Conservation (phyloP, 345 rosid species). For the Moricandia arvensis region DNA sequence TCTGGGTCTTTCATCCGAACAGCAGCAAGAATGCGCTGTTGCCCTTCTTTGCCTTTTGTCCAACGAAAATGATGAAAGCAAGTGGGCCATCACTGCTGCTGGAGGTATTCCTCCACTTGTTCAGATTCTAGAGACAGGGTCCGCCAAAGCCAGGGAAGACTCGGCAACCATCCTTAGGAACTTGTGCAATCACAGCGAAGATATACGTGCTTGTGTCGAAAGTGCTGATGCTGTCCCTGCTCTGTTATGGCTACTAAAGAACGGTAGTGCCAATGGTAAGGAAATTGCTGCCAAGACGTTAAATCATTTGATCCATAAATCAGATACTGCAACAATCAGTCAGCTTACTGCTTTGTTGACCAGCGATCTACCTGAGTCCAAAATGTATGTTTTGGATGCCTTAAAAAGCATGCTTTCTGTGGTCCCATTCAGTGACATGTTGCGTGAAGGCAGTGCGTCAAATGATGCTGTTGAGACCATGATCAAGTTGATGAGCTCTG, state of each 20-base stretch:
- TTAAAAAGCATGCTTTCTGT: conserved; percentile 93
- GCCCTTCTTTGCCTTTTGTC: conserved; percentile 93
- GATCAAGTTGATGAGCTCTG: conserved; percentile 81
- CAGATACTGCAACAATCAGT: conserved; percentile 95
- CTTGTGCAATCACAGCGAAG: conserved; percentile 99
- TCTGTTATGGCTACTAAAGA: conserved; percentile 91
- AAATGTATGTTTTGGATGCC: conserved; percentile 90
- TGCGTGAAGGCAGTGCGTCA: conserved; percentile 96
- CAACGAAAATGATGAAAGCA: conserved; percentile 96
- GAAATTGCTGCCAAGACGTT: conserved; percentile 98
- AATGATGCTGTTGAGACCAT: conserved; percentile 98
- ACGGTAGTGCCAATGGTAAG: conserved; percentile 95
- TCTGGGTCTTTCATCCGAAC: conserved; percentile 98
- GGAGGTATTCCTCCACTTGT: conserved; percentile 99
- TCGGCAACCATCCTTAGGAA: conserved; percentile 95
- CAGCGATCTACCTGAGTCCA: conserved; percentile 97
- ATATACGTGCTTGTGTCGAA: conserved; percentile 98
- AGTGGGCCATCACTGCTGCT: conserved; percentile 99
- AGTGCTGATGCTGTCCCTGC: conserved; percentile 99
- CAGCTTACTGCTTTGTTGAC: conserved; percentile 95
- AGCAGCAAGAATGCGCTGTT: conserved; percentile 99
- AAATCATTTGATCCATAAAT: conserved; percentile 94
- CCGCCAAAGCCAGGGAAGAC: conserved; percentile 98
- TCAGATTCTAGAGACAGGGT: conserved; percentile 96
- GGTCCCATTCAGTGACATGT: conserved; percentile 70